phyloP scores from a whole-genome alignment of 2,329 filamentous ascomycete species.

The Xylariaceae sp. region DNA sequence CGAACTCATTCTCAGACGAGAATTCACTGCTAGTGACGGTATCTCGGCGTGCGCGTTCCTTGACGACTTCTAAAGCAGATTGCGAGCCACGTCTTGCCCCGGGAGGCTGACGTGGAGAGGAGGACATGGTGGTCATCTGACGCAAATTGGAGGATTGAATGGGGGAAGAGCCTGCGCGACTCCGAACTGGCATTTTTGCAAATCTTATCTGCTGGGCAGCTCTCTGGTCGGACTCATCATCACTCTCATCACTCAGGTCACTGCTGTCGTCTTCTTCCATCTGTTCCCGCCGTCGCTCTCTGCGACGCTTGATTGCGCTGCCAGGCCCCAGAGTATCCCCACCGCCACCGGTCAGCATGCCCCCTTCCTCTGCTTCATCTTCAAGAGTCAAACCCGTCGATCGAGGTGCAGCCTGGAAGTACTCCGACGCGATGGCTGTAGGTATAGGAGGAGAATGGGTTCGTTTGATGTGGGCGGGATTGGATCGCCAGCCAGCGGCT shows the following conservation, averaged over 20 bases:
- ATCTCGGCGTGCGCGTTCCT: constrained; percentile 73
- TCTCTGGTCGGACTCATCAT: constrained; percentile 75
- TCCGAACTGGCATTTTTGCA: constrained; percentile 89
- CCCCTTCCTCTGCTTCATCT: constrained; percentile 75
- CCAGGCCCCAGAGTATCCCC: constrained; percentile 73
- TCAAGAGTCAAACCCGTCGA: constrained; percentile 69
- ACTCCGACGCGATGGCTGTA: constrained; percentile 81
- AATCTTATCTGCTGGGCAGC: constrained; percentile 93
- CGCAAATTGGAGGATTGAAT: constrained; percentile 70
- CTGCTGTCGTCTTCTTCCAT: constrained; percentile 87
- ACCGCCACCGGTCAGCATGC: constrained; percentile 72
- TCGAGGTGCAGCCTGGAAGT: constrained; percentile 75
- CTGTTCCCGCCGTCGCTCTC: constrained; percentile 69
- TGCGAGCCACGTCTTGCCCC: constrained; percentile 70
- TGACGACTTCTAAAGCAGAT: constrained; percentile 72
- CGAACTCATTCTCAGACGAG: constrained; percentile 82
- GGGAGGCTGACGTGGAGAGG: constrained; percentile 55
- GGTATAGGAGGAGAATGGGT: constrained; percentile 88
- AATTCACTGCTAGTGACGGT: constrained; percentile 84
- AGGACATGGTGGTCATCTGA: constrained; percentile 57
- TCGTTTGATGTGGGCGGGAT: constrained; percentile 77
- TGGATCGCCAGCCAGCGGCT: constrained; percentile 79
- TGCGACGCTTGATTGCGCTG: constrained; percentile 69
- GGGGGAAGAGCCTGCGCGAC: constrained; percentile 87
- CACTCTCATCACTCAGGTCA: constrained; percentile 83